Evolutionary conservation across 2,329 filamentous ascomycete genomes (phyloP).

Genomic region (Taxawa tesnikishii): DNA sequence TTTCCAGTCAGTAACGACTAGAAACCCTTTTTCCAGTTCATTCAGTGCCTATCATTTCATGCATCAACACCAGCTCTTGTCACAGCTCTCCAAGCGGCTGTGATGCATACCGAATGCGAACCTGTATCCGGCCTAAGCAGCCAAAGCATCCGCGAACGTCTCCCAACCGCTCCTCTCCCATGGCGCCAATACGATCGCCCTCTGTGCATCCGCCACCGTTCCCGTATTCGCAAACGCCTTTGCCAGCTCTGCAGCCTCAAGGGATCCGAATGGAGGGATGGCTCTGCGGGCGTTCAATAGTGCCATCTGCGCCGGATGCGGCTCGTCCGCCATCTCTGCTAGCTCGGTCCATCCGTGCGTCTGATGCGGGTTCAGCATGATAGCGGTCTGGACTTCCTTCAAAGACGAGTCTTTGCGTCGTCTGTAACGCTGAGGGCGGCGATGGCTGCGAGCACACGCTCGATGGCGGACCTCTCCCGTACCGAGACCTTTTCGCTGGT

Average conservation of each 20-base stretch:
- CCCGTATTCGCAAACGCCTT: constrained; percentile 64
- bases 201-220: constrained; percentile 60
- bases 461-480: constrained; percentile 55
- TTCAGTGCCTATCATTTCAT: no score
- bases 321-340: constrained; percentile 43
- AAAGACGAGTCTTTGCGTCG: constrained; percentile 33
- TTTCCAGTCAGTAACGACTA: no score
- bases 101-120: no score
- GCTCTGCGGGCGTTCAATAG: constrained; percentile 63
- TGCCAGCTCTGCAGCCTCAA: constrained; percentile 59
- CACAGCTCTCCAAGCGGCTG: no score
- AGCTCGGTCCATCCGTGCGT: constrained; percentile 73
- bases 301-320: constrained; percentile 61
- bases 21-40: no score
- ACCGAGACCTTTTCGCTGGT: constrained; percentile 52
- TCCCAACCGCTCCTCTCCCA: constrained; percentile 61
- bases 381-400: constrained; percentile 51
- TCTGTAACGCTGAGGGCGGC: constrained; percentile 41
- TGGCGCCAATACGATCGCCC: constrained; percentile 66
- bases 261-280: constrained; percentile 57
- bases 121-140: constrained; percentile 1
- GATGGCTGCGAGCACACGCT: constrained; percentile 64
- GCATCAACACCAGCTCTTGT: no score
- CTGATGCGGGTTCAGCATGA: constrained; percentile 70
- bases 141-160: constrained; percentile 25